Conservation (phyloP, 106 monocot species). For the Dendrobium officinale region DNA sequence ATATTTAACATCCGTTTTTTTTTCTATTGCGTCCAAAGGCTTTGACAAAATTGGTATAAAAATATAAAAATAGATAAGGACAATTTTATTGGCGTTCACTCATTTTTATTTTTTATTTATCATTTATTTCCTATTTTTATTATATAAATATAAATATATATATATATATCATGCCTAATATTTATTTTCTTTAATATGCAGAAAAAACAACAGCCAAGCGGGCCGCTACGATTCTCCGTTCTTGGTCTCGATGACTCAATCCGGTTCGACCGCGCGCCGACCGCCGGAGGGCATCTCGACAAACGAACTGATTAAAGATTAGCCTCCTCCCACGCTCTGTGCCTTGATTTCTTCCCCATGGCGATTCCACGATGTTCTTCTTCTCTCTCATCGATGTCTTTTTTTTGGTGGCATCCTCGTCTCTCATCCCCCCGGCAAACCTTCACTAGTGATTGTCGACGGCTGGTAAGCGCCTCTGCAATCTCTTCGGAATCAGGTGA, state of each 20-base stretch:
- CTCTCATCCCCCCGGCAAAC: not conserved
- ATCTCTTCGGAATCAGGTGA: constrained; percentile 9
- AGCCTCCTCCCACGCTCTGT: not conserved
- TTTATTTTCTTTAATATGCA: too few species aligned
- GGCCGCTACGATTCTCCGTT: not conserved
- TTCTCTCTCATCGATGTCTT: not conserved
- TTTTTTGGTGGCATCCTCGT: not conserved
- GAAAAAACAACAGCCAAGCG: too few species aligned
- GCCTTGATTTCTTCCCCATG: not conserved
- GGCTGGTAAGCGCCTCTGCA: constrained; percentile 7
- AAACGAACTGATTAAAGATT: not conserved
- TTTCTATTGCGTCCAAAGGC: too few species aligned
- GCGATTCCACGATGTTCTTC: constrained; percentile 17
- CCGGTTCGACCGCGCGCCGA: not conserved
- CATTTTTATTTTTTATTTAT: too few species aligned
- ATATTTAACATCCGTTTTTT: too few species aligned
- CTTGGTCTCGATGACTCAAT: not conserved
- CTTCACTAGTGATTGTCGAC: constrained; percentile 5
- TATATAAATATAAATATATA: too few species aligned
- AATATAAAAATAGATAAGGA: too few species aligned
- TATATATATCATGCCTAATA: too few species aligned
- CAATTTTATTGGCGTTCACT: too few species aligned
- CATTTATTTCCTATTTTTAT: too few species aligned
- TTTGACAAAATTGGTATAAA: too few species aligned
- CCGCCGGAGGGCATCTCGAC: not conserved